These are phyloP conservation scores for Pelargonium nanum DNA, from an alignment of 345 rosid species.

Conservation along the genomic window DNA sequence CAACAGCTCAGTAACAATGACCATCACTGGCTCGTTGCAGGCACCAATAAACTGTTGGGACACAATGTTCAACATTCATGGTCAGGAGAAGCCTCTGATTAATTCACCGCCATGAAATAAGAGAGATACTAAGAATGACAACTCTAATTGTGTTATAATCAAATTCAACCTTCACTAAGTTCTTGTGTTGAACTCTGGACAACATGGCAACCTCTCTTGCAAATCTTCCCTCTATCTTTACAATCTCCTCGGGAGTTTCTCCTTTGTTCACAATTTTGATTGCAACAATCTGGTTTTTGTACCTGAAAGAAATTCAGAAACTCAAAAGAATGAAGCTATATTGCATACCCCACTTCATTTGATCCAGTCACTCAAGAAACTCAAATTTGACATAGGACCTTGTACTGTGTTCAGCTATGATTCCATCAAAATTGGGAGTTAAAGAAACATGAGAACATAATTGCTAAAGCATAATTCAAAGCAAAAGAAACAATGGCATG, in stretches of 20 bases:
- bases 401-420: too few relatives aligned
- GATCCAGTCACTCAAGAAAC: neutral
- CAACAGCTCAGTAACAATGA: conserved; percentile 84
- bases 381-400: neutral
- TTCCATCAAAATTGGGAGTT: too few relatives aligned
- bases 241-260: conserved; percentile 70
- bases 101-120: neutral
- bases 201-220: conserved; percentile 87
- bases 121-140: neutral
- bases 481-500: too few relatives aligned
- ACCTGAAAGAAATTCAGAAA: conserved; percentile 28
- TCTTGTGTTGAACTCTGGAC: conserved; percentile 84
- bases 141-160: conserved; percentile 4
- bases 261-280: conserved; percentile 75
- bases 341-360: neutral
- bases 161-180: conserved; percentile 66
- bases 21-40: conserved; percentile 93
- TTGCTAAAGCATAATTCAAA: too few relatives aligned
- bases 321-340: neutral
- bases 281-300: conserved; percentile 83
- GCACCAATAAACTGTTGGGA: conserved; percentile 78
- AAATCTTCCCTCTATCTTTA: conserved; percentile 73
- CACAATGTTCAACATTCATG: conserved; percentile 7
- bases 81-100: neutral
- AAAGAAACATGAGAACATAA: too few relatives aligned